phyloP scores from a whole-genome alignment of 768 basidiomycete species.

The Tulasnella sp. region DNA sequence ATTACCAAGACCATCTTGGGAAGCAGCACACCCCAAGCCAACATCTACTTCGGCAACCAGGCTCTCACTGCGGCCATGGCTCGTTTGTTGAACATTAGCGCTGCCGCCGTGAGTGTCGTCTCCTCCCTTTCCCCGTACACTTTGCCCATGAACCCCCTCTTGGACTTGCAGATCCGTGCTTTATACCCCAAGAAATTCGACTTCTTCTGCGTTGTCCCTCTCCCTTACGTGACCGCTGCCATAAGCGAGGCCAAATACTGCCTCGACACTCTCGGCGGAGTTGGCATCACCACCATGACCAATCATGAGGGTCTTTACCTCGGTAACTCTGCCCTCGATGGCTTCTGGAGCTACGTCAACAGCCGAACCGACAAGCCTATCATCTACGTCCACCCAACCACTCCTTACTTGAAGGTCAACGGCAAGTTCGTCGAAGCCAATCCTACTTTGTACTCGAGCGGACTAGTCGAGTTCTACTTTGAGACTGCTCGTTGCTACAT shows the following conservation, averaged over 20 bases:
- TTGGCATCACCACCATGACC: constrained; percentile 19
- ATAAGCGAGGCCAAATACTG: constrained; percentile 14
- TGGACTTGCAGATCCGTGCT: not conserved
- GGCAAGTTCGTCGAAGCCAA: constrained; percentile 22
- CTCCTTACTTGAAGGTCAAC: constrained; percentile 15
- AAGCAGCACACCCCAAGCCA: constrained; percentile 11
- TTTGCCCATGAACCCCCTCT: not conserved
- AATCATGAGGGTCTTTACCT: constrained; percentile 28
- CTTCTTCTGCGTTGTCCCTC: constrained; percentile 22
- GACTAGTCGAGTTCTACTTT: constrained; percentile 27
- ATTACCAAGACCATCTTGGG: constrained; percentile 22
- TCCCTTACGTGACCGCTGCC: constrained; percentile 19
- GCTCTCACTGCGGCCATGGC: constrained; percentile 14
- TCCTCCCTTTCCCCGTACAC: not conserved
- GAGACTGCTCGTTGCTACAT: constrained; percentile 26
- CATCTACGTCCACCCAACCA: constrained; percentile 22
- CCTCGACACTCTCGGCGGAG: constrained; percentile 11
- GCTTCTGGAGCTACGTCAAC: constrained; percentile 20
- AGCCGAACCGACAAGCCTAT: constrained; percentile 20
- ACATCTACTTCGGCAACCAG: constrained; percentile 17
- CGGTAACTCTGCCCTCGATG: constrained; percentile 18
- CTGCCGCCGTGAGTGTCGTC: not conserved
- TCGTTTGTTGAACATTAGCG: constrained; percentile 1
- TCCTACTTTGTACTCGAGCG: constrained; percentile 16
- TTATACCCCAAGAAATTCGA: constrained; percentile 20